Base-by-base conservation (phyloP, 345 rosid species). In the Acer yangbiense region DNA sequence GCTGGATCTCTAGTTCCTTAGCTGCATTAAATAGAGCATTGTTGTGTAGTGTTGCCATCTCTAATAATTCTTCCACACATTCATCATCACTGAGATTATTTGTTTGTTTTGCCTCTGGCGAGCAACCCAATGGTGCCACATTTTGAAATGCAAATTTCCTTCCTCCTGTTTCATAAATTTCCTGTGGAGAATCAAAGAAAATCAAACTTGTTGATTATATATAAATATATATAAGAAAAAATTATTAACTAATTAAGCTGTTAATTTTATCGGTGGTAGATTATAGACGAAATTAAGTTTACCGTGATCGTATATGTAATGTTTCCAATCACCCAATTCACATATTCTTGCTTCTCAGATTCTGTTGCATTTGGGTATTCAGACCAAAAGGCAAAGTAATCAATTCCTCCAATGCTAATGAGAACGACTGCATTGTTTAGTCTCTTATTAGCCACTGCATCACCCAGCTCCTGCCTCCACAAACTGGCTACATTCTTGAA, bases 311-410 rank as follows among this genome's bases (percentile, higher is more conserved):
- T 73, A 4, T 32, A 11, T 63, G 81, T 69, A 25, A 82, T 20
- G 75, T 84, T 82, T 21, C 85, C 81, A 1, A 82, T 54, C 43
- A 84, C 87, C 79, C 46, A 48, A 13, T 14, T 69, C 6, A 84
- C 83, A 20, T 64, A 60, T 2, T 84, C 72, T 62, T 48, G 63
- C 23, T 20, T 58, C 35, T 54, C 10, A 9, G 77, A 61, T 23
- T 43, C 20, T 43, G 69, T 72, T 20, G 21, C 10, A 7, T 20
- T 9, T 18, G 41, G 12, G 25, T 64, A 2, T 1, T 6, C 3
- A 4, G 7, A 4, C 0, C 0, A 0, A 68, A 17, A 25, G 50
- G 13, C 2, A 0, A 39, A 0, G 75, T 82, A 82, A 27, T 82
- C 85, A 29, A 78, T 69, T 20, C 57, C 79, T 54, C 86, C 86